Conservation (phyloP, 768 basidiomycete genomes). For the Daedaleopsis nitida region DNA sequence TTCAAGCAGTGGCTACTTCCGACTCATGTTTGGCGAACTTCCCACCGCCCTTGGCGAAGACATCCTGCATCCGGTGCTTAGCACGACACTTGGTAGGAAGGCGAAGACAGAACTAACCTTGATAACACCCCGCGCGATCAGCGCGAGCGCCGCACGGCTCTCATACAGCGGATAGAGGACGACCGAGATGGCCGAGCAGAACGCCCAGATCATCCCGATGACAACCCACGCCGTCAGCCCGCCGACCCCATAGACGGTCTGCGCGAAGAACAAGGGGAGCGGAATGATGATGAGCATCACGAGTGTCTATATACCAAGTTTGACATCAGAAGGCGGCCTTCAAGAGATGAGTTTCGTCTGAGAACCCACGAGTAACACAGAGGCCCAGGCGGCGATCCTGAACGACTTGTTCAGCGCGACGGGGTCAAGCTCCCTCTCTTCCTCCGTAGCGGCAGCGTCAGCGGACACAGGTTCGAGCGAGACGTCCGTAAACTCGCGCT, state of each 20-base stretch:
- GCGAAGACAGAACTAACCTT: slow-evolving; percentile 47
- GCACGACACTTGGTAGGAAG: neutral
- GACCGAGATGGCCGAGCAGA: slow-evolving; percentile 71
- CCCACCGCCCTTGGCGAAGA: slow-evolving; percentile 43
- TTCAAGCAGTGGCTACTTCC: neutral
- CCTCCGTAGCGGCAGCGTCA: slow-evolving; percentile 31
- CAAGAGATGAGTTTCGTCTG: slow-evolving; percentile 1
- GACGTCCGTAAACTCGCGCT: slow-evolving; percentile 24
- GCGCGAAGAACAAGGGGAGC: slow-evolving; percentile 83
- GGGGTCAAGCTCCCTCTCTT: slow-evolving; percentile 65
- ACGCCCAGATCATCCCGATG: slow-evolving; percentile 83
- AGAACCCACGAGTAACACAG: slow-evolving; percentile 58
- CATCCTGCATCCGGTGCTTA: slow-evolving; percentile 35
- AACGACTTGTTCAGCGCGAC: slow-evolving; percentile 72
- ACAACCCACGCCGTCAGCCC: slow-evolving; percentile 82
- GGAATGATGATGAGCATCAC: slow-evolving; percentile 77
- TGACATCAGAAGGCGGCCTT: neutral
- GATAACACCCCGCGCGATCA: slow-evolving; percentile 62
- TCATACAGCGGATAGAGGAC: slow-evolving; percentile 89
- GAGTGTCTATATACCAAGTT: slow-evolving; percentile 47
- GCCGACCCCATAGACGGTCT: slow-evolving; percentile 62
- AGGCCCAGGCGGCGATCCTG: slow-evolving; percentile 77
- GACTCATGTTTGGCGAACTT: slow-evolving; percentile 30
- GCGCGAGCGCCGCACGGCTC: slow-evolving; percentile 63
- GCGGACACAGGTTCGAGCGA: slow-evolving; percentile 36